These are phyloP conservation scores for Cryptosporidium parvum DNA, from an alignment of 169 alveolate species.

Conservation along the genomic window DNA sequence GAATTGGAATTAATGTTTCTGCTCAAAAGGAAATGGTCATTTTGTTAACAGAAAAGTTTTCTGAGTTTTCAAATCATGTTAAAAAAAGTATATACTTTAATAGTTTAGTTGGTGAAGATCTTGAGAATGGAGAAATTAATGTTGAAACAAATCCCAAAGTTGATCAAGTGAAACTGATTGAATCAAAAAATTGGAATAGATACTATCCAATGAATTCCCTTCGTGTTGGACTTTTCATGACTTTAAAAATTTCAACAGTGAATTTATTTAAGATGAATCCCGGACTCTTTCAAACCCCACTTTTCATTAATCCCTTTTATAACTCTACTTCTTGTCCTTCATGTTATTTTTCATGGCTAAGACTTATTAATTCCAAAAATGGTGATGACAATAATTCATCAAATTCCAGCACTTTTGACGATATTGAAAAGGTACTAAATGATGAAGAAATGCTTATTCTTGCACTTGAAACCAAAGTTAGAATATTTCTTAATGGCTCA, in stretches of 20 bases:
- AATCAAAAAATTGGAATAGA: constrained; percentile 22
- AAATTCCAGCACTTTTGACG: neutral
- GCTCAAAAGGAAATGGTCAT: constrained; percentile 67
- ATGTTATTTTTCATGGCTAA: constrained; percentile 52
- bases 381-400: neutral
- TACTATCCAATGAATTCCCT: constrained; percentile 61
- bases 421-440: neutral
- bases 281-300: constrained; percentile 27
- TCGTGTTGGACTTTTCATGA: constrained; percentile 50
- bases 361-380: neutral
- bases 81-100: constrained; percentile 10
- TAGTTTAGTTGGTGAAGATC: constrained; percentile 8
- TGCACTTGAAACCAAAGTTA: constrained; percentile 39
- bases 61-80: constrained; percentile 30
- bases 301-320: constrained; percentile 44
- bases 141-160: neutral
- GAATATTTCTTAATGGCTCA: constrained; percentile 41
- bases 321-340: constrained; percentile 52
- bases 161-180: constrained; percentile 12
- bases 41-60: constrained; percentile 50
- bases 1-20: constrained; percentile 17
- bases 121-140: neutral
- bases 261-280: constrained; percentile 30
- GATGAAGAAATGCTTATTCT: constrained; percentile 36
- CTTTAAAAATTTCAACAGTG: constrained; percentile 52